Percentiles rank a stretch among this genome's conserved stretches.
These are phyloP conservation scores for Tothia fuscella DNA, from an alignment of 2,329 filamentous ascomycete species.

Conservation along the genomic window DNA sequence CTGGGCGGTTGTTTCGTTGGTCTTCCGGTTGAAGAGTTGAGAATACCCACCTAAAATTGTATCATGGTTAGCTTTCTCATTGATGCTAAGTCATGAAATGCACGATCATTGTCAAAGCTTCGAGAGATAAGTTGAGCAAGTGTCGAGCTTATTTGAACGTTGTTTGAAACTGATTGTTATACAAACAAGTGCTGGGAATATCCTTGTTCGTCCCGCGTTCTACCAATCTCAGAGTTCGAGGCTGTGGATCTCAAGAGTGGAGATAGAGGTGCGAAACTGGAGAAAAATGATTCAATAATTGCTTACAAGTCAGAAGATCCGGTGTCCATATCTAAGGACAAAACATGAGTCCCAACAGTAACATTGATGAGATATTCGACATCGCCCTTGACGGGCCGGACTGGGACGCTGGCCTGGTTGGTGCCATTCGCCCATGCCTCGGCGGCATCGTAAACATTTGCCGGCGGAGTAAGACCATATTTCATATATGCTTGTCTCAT, in stretches of 20 bases:
- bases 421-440: neutral
- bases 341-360: slow-evolving; percentile 3
- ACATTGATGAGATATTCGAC: slow-evolving; percentile 11
- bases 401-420: neutral
- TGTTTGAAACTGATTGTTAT: neutral
- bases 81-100: neutral
- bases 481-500: slow-evolving; percentile 7
- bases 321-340: slow-evolving; percentile 10
- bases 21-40: slow-evolving; percentile 33
- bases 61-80: neutral
- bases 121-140: no score
- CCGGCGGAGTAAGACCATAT: slow-evolving; percentile 3
- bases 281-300: neutral
- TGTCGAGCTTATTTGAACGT: no score
- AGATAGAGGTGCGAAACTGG: neutral
- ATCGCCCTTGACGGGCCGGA: slow-evolving; percentile 6
- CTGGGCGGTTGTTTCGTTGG: slow-evolving; percentile 6
- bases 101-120: no score
- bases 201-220: neutral
- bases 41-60: slow-evolving; percentile 49
- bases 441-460: neutral
- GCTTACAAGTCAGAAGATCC: slow-evolving; percentile 11
- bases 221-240: neutral
- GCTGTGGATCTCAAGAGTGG: neutral
- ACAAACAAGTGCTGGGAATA: neutral